Percentiles rank a stretch among this genome's conserved stretches.
Evolutionary conservation across 176 grass and related monocot genomes (phyloP).

Genomic region (Carex pumila): DNA sequence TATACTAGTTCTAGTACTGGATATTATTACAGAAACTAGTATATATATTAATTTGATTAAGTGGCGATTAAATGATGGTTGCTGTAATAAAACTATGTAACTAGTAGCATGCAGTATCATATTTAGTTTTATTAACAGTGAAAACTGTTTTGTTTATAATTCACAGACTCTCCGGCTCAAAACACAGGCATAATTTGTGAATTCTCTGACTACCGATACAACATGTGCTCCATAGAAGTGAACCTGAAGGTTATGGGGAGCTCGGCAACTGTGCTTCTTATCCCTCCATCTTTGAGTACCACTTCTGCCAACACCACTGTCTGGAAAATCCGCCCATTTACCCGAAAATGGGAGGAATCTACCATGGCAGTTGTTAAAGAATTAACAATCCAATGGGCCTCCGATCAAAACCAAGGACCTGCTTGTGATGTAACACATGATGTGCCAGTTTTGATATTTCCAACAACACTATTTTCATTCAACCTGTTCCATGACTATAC

Average conservation of each 20-base stretch:
- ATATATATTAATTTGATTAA: neutral
- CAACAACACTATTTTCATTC: conserved; percentile 58
- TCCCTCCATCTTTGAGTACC: conserved; percentile 29
- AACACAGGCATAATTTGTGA: conserved; percentile 42
- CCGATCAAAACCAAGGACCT: conserved; percentile 28
- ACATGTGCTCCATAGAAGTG: conserved; percentile 66
- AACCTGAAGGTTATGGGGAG: conserved; percentile 51
- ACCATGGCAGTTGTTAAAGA: conserved; percentile 50
- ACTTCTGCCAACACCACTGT: conserved; percentile 4
- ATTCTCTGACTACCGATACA: conserved; percentile 52
- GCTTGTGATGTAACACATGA: conserved; percentile 54
- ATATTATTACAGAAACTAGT: neutral
- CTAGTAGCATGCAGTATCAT: neutral
- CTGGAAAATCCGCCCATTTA: conserved; percentile 71
- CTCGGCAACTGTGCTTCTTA: conserved; percentile 44
- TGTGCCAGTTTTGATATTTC: conserved; percentile 61
- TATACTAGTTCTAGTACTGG: neutral
- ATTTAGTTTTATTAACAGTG: neutral
- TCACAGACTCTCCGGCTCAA: neutral
- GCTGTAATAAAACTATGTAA: neutral
- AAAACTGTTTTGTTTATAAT: neutral
- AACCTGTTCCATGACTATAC: conserved; percentile 93
- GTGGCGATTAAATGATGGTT: neutral
- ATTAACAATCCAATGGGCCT: conserved; percentile 42
- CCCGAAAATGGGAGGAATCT: conserved; percentile 65